Evolutionary conservation across 2,329 filamentous ascomycete genomes (phyloP).

Genomic region (Nothopassalora personata): DNA sequence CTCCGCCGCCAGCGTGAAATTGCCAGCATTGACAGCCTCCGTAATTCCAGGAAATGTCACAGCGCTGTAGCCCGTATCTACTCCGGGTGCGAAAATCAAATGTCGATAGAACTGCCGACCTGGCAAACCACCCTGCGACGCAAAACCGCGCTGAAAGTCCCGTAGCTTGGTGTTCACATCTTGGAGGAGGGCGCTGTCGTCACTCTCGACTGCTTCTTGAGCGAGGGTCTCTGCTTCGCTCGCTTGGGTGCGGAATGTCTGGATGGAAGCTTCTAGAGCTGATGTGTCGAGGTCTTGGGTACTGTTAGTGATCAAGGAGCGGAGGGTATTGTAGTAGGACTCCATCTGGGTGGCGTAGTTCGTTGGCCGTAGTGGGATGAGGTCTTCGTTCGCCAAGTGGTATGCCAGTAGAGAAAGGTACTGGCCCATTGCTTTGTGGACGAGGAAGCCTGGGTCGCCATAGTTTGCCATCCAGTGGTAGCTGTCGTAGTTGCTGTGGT

Average conservation of each 20-base stretch:
- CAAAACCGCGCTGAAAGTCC: conserved; percentile 44
- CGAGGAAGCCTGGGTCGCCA: conserved; percentile 48
- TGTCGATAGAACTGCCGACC: conserved; percentile 44
- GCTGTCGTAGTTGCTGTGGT: conserved; percentile 45
- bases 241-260: conserved; percentile 47
- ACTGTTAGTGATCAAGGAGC: conserved; percentile 36
- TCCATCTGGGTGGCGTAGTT: conserved; percentile 38
- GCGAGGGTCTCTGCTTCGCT: conserved; percentile 22
- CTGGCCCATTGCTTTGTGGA: conserved; percentile 45
- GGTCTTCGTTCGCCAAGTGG: conserved; percentile 36
- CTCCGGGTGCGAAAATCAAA: conserved; percentile 44
- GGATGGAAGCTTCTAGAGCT: conserved; percentile 18
- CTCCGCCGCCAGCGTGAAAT: conserved; percentile 15
- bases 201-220: conserved; percentile 13
- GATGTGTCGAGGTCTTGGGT: conserved; percentile 44
- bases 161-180: conserved; percentile 42
- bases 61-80: conserved; percentile 61
- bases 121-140: conserved; percentile 42
- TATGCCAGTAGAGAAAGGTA: conserved; percentile 41
- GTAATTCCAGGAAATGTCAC: conserved; percentile 58
- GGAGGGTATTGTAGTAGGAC: conserved; percentile 36
- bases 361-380: conserved; percentile 39
- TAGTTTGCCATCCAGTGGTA: conserved; percentile 51
- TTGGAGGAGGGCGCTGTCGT: conserved; percentile 29
- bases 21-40: conserved; percentile 40